A percentile compares a stretch with the other conserved stretches of the same genome.
These are phyloP conservation scores for Flaveria bidentis DNA, from an alignment of 129 eudicot species.

Conservation along the genomic window DNA sequence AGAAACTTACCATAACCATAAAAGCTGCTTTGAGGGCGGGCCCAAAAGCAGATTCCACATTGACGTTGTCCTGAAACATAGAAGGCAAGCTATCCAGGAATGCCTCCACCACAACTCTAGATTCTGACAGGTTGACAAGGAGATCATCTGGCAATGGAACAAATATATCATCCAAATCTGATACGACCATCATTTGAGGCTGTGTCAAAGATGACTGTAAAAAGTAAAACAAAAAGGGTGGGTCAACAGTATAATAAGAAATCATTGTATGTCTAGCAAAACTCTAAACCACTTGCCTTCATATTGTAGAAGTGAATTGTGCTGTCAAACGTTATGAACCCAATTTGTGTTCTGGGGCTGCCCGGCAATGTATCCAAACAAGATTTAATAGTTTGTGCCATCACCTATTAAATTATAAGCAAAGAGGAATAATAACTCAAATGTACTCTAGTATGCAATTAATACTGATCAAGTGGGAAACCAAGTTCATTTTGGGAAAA, in stretches of 20 bases:
- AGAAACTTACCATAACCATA: slow-evolving; percentile 78
- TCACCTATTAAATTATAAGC: slow-evolving; percentile 53
- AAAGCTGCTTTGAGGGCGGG: slow-evolving; percentile 95
- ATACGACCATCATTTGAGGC: slow-evolving; percentile 99
- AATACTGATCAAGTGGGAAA: slow-evolving; percentile 16
- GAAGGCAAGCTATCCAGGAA: slow-evolving; percentile 90
- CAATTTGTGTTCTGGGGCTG: slow-evolving; percentile 87
- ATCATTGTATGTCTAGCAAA: not conserved
- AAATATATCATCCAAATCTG: slow-evolving; percentile 94
- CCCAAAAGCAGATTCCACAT: slow-evolving; percentile 99
- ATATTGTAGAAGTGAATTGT: slow-evolving; percentile 88
- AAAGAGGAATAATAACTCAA: slow-evolving; percentile 18
- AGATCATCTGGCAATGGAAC: slow-evolving; percentile 99
- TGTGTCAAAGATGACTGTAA: slow-evolving; percentile 89
- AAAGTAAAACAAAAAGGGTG: slow-evolving; percentile 33
- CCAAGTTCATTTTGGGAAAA: not conserved
- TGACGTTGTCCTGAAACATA: slow-evolving; percentile 87
- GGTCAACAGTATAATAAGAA: slow-evolving; percentile 13
- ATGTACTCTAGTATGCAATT: slow-evolving; percentile 10
- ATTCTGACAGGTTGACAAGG: slow-evolving; percentile 95
- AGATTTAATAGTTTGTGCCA: slow-evolving; percentile 92
- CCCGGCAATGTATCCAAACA: slow-evolving; percentile 90
- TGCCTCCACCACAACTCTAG: slow-evolving; percentile 90
- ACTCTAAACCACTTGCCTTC: slow-evolving; percentile 64
- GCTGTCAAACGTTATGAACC: slow-evolving; percentile 95